Evolutionary conservation across 2,329 filamentous ascomycete genomes (phyloP), one percentile per base, ranked within the genome.

Genomic region (Arthrobotrys sinensis): DNA sequence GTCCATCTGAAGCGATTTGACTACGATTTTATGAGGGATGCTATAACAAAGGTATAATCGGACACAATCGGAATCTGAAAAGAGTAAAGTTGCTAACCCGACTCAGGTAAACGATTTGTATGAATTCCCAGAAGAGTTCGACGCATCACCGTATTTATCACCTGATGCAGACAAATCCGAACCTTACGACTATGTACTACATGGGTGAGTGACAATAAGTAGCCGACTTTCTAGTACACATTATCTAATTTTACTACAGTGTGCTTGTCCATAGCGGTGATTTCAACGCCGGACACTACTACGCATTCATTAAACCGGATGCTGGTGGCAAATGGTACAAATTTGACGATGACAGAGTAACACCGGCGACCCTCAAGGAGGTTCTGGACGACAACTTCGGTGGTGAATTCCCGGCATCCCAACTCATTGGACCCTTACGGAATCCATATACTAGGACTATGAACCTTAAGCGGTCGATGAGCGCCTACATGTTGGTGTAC

Each of bases 401-500:
- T 52, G 96, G 96, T 67, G 93, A 97, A 82, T 96, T 94, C 83
- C 64, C 81, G 4, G 84, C 32, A 21, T 45, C 76, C 6, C 68
- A 79, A 36, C 3, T 86, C 88, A 66, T 85, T 88, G 80, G 79
- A 4, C 79, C 79, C 43, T 87, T 89, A 71, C 87, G 90, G 70
- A 91, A 91, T 81, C 90, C 89, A 1, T 91, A 91, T 82, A 90
- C 89, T 8, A 85, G 89, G 45, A 88, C 88, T 19, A 87, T 89
- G 84, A 91, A 90, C 1, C 88, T 89, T 2, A 91, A 91, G 82
- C 87, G 90, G 55, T 91, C 89, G 1, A 91, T 91, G 88, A 99
- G 94, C 84, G 96, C 96, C 4, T 99, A 99, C 87, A 99, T 99
- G 96, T 86, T 99, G 87, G 96, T 99, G 1, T 99, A 99, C 83